Conservation (phyloP, 1,284 basidiomycete genomes). For the Trichosporon sp. region DNA sequence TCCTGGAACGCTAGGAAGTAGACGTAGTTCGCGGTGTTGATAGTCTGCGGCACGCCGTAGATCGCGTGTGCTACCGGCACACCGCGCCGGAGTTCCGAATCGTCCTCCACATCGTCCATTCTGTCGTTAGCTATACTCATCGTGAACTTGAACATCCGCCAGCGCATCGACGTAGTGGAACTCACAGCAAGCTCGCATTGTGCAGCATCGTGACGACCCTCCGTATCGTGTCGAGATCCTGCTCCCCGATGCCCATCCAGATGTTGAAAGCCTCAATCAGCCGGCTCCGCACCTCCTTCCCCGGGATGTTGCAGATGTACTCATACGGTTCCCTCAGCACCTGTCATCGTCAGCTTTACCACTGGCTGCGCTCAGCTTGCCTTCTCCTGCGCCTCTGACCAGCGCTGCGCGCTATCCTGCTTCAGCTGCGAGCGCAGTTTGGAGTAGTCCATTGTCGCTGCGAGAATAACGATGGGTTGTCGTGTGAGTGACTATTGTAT, state of each 20-base stretch:
- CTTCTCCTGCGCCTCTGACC: constrained; percentile 19
- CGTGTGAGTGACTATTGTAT: background rate
- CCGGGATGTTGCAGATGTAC: constrained; percentile 81
- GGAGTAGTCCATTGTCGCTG: constrained; percentile 21
- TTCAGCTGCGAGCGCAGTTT: constrained; percentile 15
- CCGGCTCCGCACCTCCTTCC: constrained; percentile 87
- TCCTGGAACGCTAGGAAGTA: constrained; percentile 88
- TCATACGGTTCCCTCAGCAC: constrained; percentile 81
- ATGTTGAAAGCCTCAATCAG: constrained; percentile 92
- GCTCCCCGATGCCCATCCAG: constrained; percentile 81
- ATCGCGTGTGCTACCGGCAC: constrained; percentile 90
- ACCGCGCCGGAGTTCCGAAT: constrained; percentile 84
- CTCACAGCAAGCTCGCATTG: constrained; percentile 86
- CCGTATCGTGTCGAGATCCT: constrained; percentile 73
- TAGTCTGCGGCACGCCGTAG: constrained; percentile 93
- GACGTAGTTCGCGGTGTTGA: constrained; percentile 96
- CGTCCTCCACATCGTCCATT: constrained; percentile 97
- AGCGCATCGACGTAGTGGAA: background rate
- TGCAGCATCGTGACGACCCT: constrained; percentile 91
- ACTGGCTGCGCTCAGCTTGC: background rate
- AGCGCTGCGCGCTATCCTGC: constrained; percentile 1
- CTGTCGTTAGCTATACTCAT: constrained; percentile 55
- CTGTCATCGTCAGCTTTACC: constrained; percentile 18
- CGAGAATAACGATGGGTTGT: no score
- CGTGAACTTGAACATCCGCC: background rate